Evolutionary conservation across 2,329 filamentous ascomycete genomes (phyloP).

Genomic region (Celoporthe dispersa): DNA sequence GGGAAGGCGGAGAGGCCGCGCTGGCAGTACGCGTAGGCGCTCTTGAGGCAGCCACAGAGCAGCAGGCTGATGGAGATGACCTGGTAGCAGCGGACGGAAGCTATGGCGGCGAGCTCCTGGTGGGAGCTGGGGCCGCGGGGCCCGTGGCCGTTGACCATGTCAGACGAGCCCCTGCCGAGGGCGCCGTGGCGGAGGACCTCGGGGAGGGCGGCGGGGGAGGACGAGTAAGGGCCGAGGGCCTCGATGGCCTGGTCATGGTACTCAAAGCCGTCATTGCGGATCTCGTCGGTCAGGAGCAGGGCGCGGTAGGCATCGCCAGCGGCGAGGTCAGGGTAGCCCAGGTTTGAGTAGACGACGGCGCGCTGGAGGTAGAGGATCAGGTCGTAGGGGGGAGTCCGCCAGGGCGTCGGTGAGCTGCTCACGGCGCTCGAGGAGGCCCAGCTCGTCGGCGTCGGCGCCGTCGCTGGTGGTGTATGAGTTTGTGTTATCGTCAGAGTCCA

Average conservation of each 20-base stretch:
- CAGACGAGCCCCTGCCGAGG: constrained; percentile 42
- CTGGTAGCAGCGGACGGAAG: constrained; percentile 63
- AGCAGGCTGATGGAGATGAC: constrained; percentile 62
- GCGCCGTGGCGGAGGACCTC: constrained; percentile 52
- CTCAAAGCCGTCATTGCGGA: constrained; percentile 78
- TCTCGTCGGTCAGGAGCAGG: constrained; percentile 82
- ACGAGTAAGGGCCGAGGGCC: constrained; percentile 48
- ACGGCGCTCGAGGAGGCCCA: constrained; percentile 57
- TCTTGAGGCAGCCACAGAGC: constrained; percentile 70
- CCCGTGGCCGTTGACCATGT: constrained; percentile 40
- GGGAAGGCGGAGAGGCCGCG: constrained; percentile 62
- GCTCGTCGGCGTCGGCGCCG: constrained; percentile 45
- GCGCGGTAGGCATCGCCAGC: constrained; percentile 89
- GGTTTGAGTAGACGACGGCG: constrained; percentile 69
- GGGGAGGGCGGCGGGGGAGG: constrained; percentile 41
- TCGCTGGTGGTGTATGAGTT: constrained; percentile 35
- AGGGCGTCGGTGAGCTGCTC: constrained; percentile 61
- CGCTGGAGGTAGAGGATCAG: constrained; percentile 69
- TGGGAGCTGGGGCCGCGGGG: constrained; percentile 41
- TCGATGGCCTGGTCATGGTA: constrained; percentile 73
- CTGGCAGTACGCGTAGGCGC: constrained; percentile 67
- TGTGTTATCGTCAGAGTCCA: constrained; percentile 33
- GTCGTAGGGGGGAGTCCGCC: constrained; percentile 59
- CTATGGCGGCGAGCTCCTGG: constrained; percentile 50
- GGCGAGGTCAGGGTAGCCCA: constrained; percentile 89